Conservation (phyloP, 1,284 basidiomycete genomes). For the Cutaneotrichosporon sp. region DNA sequence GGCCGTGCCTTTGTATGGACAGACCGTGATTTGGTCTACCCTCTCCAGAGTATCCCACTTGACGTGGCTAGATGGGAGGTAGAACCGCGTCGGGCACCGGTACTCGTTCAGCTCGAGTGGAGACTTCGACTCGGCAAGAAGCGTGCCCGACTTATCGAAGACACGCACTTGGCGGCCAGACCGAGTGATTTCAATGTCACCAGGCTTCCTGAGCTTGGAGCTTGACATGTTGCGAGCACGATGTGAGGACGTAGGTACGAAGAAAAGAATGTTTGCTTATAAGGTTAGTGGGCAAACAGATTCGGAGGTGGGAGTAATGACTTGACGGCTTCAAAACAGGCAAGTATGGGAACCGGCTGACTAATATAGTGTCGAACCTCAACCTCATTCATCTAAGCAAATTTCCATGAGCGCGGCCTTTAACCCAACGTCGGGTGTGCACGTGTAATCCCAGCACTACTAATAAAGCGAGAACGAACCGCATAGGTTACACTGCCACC, state of each 20-base stretch:
- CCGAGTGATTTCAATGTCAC: slow-evolving; percentile 3
- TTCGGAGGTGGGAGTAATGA: too few species aligned
- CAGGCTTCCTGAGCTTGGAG: slow-evolving; percentile 2
- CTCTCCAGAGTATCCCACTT: slow-evolving; percentile 1
- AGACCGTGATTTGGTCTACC: not conserved
- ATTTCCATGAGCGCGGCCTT: too few species aligned
- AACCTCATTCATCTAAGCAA: too few species aligned
- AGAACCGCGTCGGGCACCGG: slow-evolving; percentile 9
- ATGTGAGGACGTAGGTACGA: not conserved
- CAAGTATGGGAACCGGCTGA: too few species aligned
- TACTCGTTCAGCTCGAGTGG: slow-evolving; percentile 7
- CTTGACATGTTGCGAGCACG: not conserved
- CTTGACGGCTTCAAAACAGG: too few species aligned
- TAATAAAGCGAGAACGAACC: too few species aligned
- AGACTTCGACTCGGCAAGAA: slow-evolving; percentile 1
- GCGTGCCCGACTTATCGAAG: not conserved
- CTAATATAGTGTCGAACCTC: too few species aligned
- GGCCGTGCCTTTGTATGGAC: slow-evolving; percentile 13
- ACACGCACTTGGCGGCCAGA: slow-evolving; percentile 2
- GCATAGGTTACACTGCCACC: too few species aligned
- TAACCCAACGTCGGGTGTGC: too few species aligned
- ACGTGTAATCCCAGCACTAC: too few species aligned
- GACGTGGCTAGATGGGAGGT: slow-evolving; percentile 4
- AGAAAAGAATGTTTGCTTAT: too few species aligned
- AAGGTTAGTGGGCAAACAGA: too few species aligned